Percentiles rank a stretch among this genome's conserved stretches.
phyloP scores from a whole-genome alignment of 305 asterid genomes.

The Plantago lanceolata region DNA sequence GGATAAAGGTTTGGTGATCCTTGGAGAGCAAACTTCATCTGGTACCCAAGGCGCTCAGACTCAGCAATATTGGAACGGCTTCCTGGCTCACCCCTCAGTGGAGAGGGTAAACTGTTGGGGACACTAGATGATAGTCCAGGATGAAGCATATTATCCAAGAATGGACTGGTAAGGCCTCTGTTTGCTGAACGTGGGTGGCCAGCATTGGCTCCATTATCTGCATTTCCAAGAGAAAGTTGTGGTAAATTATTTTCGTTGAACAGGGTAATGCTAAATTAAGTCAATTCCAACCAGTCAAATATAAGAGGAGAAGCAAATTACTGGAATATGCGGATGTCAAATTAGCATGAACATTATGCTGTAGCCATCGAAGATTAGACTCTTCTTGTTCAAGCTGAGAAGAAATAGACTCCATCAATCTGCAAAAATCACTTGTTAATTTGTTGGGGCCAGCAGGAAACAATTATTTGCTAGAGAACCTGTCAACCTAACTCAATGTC shows the following conservation, averaged over 20 bases:
- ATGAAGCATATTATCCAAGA: conserved; percentile 53
- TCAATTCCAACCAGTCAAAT: conserved; percentile 21
- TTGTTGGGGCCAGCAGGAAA: conserved; percentile 15
- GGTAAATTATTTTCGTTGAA: conserved; percentile 14
- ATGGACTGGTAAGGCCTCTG: conserved; percentile 49
- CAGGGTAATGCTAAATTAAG: background rate
- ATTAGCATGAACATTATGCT: conserved; percentile 44
- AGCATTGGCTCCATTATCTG: conserved; percentile 46
- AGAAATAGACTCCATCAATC: conserved; percentile 53
- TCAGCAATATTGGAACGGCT: conserved; percentile 37
- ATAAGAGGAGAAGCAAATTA: conserved; percentile 31
- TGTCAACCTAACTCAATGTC: background rate
- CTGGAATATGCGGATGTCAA: conserved; percentile 64
- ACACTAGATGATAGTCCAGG: conserved; percentile 58
- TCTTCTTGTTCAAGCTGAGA: conserved; percentile 68
- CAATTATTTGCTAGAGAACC: conserved; percentile 14
- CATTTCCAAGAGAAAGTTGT: conserved; percentile 42
- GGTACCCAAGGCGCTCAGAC: conserved; percentile 49
- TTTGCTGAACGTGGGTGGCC: conserved; percentile 40
- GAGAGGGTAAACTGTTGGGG: conserved; percentile 62
- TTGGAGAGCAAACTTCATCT: conserved; percentile 53
- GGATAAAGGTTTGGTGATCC: conserved; percentile 31
- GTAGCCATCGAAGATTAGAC: conserved; percentile 49
- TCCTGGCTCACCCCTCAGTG: conserved; percentile 49
- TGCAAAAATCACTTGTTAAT: conserved; percentile 34